Evolutionary conservation across 345 rosid genomes (phyloP).

Genomic region (Brassica incana): DNA sequence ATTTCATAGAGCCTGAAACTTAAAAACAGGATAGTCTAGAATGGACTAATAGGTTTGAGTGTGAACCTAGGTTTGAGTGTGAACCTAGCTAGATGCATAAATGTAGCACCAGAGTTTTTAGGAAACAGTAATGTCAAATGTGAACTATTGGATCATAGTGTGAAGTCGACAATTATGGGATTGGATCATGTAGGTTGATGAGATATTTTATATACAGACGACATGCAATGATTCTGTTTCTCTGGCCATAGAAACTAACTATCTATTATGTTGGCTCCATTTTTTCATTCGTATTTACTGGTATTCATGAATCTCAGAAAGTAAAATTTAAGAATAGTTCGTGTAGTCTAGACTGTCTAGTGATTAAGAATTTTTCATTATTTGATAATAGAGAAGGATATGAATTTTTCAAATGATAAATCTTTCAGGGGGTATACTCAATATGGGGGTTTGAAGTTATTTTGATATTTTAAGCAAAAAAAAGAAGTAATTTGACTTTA

Average conservation of each 20-base stretch:
- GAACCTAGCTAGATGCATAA: not conserved
- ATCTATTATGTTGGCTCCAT: not conserved
- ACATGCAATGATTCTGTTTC: slow-evolving; percentile 22
- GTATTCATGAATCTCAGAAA: not conserved
- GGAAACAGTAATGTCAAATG: slow-evolving; percentile 10
- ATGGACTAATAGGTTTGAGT: not conserved
- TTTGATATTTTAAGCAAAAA: not conserved
- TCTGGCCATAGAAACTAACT: not conserved
- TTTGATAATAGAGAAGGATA: not conserved
- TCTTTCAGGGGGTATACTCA: not conserved
- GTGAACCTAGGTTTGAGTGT: not conserved
- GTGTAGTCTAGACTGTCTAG: not conserved
- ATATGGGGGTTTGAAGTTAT: not conserved
- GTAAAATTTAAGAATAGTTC: not conserved
- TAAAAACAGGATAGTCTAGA: not conserved
- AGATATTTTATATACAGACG: not conserved
- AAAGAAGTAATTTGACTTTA: not conserved
- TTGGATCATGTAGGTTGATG: slow-evolving; percentile 4
- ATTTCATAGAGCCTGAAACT: not conserved
- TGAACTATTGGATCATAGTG: slow-evolving; percentile 20
- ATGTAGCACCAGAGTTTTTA: not conserved
- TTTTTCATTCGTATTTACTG: not conserved
- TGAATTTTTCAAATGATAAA: not conserved
- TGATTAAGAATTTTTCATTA: not conserved
- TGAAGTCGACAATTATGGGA: slow-evolving; percentile 20